Base-by-base conservation (phyloP, 495 filamentous ascomycete species). In the Aspergillus cavernicola region DNA sequence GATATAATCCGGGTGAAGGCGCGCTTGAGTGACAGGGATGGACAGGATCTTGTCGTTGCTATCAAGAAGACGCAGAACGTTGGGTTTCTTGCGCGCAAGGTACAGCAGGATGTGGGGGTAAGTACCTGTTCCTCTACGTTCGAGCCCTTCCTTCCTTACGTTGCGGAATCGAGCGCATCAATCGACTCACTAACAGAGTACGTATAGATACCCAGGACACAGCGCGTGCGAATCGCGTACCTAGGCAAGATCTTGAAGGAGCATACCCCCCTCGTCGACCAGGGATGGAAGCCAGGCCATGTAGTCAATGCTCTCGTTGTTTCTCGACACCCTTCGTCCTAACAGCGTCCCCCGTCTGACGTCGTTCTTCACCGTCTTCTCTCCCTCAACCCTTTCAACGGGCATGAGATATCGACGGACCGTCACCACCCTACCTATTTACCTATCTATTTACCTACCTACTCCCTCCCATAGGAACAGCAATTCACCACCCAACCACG, bases 291-390 rank as follows among this genome's bases (percentile, higher is more conserved):
- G 58, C 74, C 80, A 49, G 88, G 83, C 18, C 78, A 92, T 66
- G 76, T 92, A 19, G 68, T 96, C 47, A 95, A 92, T 64, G 90
- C 88, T 6, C 65, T 93, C 50, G 83, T 95, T 45, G 86, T 87
- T 58, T 60, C 62, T 7, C 68, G 63, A 44, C 49, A 42, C 35
- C 57, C 55, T 11, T 32, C 50, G 4, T 60, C 60, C 29, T 67
- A 57, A 59, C 28, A 45, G 18, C 22, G 9, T 5, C 6, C 31
- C 40, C n/a, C n/a, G n/a, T n/a, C n/a, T n/a, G n/a, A n/a, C n/a
- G n/a, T 22, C 10, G 5, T 16, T 16, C 10, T 41, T 31, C 33
- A 39, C 31, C n/a, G 7, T 18, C 18, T 6, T 38, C 19, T 36
- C 22, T 32, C 36, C 52, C 28, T 28, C 28, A 4, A 24, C n/a